These are phyloP conservation scores for Saitozyma podzolica DNA, from an alignment of 768 basidiomycete species.

Conservation along the genomic window DNA sequence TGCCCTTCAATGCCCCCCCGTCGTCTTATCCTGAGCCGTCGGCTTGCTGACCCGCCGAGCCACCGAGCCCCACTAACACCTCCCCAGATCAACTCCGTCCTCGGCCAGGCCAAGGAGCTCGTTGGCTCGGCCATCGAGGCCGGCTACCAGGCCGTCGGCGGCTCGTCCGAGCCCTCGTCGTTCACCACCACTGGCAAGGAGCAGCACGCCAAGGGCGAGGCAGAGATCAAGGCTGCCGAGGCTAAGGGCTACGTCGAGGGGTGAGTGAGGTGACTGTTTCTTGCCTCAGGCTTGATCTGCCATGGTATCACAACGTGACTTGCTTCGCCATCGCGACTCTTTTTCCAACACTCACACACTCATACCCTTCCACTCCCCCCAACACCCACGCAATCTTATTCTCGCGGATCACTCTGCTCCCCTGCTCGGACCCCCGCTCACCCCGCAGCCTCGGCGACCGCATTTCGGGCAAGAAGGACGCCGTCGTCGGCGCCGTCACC, in stretches of 20 bases:
- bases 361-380: too few species aligned
- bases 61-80: constrained; percentile 27
- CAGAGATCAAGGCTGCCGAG: constrained; percentile 51
- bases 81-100: constrained; percentile 47
- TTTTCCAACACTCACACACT: too few species aligned
- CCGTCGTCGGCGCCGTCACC: constrained; percentile 49
- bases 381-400: too few species aligned
- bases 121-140: constrained; percentile 41
- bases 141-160: constrained; percentile 45
- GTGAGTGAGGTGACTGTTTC: constrained; percentile 17
- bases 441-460: constrained; percentile 40
- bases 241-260: constrained; percentile 51
- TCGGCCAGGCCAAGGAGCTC: constrained; percentile 48
- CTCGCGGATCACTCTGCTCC: too few species aligned
- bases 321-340: not conserved
- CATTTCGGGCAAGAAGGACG: constrained; percentile 49
- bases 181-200: constrained; percentile 49
- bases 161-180: constrained; percentile 44
- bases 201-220: constrained; percentile 50
- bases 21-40: too few species aligned
- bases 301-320: constrained; percentile 4
- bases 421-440: constrained; percentile 2
- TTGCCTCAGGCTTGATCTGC: not conserved
- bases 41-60: too few species aligned
- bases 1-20: too few species aligned